Conservation (phyloP, 169 alveolate species). For the Plasmodium chabaudi region DNA sequence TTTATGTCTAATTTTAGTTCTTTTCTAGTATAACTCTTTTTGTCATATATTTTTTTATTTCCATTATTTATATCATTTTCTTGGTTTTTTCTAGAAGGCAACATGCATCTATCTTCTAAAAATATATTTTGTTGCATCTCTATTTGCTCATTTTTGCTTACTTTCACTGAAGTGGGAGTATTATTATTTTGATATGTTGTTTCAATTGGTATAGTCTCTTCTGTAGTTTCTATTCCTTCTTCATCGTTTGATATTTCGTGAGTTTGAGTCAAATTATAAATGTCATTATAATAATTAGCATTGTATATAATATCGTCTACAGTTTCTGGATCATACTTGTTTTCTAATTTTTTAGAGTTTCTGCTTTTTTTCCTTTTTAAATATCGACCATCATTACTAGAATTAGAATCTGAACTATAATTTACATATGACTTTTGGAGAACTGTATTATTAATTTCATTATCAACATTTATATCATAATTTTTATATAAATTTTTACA, state of each 20-base stretch:
- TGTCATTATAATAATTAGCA: constrained; percentile 65
- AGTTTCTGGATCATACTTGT: constrained; percentile 22
- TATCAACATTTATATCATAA: constrained; percentile 34
- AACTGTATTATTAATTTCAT: background rate
- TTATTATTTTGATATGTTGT: background rate
- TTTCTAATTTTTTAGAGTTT: background rate
- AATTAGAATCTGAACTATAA: constrained; percentile 63
- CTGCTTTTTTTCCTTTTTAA: constrained; percentile 10
- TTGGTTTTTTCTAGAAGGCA: background rate
- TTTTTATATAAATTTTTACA: constrained; percentile 56
- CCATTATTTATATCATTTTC: background rate
- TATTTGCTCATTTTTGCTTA: too few species aligned
- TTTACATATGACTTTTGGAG: constrained; percentile 43
- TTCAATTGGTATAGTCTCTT: too few species aligned
- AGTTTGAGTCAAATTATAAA: constrained; percentile 24
- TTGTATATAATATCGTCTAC: constrained; percentile 42
- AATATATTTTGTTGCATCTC: too few species aligned
- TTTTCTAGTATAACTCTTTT: background rate
- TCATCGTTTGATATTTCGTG: background rate
- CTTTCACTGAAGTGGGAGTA: too few species aligned
- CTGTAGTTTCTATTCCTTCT: background rate
- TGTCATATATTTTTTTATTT: background rate
- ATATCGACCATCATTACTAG: constrained; percentile 52
- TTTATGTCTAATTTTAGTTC: constrained; percentile 17
- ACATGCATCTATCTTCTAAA: background rate